Percentiles rank a stretch among this genome's conserved stretches.
These are phyloP conservation scores for Epicoccum nigrum DNA, from an alignment of 2,329 filamentous ascomycete genomes.

Conservation along the genomic window DNA sequence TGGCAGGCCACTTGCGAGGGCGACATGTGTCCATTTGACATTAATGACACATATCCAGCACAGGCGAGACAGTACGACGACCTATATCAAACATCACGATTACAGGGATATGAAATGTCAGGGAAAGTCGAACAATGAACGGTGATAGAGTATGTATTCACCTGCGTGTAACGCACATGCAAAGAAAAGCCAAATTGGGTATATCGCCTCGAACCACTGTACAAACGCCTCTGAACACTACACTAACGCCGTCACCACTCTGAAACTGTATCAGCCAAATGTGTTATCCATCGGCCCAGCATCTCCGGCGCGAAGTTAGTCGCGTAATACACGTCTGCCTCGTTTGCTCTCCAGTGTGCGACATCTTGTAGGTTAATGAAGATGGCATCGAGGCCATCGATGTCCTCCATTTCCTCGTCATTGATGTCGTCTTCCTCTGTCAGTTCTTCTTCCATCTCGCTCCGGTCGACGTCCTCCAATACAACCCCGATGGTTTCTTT, in stretches of 20 bases:
- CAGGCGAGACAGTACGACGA: neutral
- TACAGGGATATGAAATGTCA: neutral
- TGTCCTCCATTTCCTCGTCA: conserved; percentile 23
- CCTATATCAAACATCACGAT: neutral
- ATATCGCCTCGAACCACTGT: neutral
- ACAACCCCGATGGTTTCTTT: neutral
- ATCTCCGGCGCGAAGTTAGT: conserved; percentile 30
- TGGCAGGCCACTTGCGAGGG: conserved; percentile 1
- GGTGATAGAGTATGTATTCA: neutral
- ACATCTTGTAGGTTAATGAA: conserved; percentile 21
- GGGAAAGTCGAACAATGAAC: neutral
- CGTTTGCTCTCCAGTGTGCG: conserved; percentile 11
- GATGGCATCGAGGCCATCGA: conserved; percentile 21
- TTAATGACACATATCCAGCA: no score
- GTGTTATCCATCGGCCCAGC: conserved; percentile 10
- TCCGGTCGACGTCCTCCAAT: neutral
- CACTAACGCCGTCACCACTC: neutral
- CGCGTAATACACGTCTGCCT: conserved; percentile 24
- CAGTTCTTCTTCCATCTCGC: conserved; percentile 6
- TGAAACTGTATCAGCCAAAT: neutral
- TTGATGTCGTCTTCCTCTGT: conserved; percentile 4
- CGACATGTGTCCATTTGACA: conserved; percentile 2
- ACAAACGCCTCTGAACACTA: no score
- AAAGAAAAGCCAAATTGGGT: conserved; percentile 4
- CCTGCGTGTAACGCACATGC: neutral